Percentiles rank a stretch among this genome's conserved stretches.
Conservation (phyloP, 2,329 filamentous ascomycete genomes). For the Neonectria faginata region DNA sequence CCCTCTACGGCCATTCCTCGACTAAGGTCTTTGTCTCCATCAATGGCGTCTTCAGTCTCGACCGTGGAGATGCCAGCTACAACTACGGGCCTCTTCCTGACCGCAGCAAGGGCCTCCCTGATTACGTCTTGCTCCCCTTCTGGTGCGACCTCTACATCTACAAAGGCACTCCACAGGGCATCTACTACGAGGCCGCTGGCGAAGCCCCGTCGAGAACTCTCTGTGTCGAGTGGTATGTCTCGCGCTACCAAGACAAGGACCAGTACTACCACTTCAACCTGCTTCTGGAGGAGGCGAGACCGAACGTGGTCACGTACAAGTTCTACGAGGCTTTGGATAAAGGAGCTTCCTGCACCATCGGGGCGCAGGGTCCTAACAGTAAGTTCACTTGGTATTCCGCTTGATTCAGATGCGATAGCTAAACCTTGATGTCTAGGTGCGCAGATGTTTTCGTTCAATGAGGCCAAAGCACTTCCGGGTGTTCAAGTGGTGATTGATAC, state of each 20-base stretch:
- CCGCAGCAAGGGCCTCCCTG: neutral
- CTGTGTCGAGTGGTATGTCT: conserved; percentile 17
- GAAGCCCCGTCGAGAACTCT: conserved; percentile 9
- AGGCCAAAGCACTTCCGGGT: conserved; percentile 5
- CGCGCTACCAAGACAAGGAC: neutral
- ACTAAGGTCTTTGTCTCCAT: conserved; percentile 10
- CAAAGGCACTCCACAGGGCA: conserved; percentile 11
- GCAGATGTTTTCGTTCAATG: conserved; percentile 5
- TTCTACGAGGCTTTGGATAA: conserved; percentile 12
- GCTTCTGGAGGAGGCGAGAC: conserved; percentile 7
- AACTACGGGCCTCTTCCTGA: neutral
- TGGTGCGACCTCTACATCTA: conserved; percentile 23
- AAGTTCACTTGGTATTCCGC: neutral
- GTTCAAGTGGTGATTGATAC: conserved; percentile 15
- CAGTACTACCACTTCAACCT: conserved; percentile 18
- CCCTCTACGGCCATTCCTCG: conserved; percentile 7
- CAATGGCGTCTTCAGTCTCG: conserved; percentile 8
- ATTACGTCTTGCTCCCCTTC: conserved; percentile 13
- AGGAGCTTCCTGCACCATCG: conserved; percentile 6
- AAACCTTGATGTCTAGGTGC: conserved; percentile 1
- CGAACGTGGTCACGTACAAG: conserved; percentile 12
- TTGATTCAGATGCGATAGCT: neutral
- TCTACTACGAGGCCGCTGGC: conserved; percentile 12
- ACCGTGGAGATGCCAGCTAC: neutral
- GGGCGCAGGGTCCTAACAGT: conserved; percentile 8